A percentile compares a stretch with the other conserved stretches of the same genome.
phyloP scores from a whole-genome alignment of 805 yeast species.

The Yamadazyma nakazawae region DNA sequence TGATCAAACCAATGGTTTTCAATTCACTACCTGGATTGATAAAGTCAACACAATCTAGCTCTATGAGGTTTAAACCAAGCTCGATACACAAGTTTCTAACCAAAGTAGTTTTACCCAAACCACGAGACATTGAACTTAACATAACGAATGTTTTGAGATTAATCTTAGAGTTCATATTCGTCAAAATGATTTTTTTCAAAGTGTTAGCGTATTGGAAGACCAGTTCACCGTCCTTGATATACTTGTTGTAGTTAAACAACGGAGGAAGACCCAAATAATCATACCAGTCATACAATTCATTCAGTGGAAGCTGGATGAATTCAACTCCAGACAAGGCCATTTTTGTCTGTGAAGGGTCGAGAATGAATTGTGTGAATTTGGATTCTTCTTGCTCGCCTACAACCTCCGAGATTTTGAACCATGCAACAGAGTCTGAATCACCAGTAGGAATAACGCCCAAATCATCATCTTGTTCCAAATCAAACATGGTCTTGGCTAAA shows the following conservation, averaged over 20 bases:
- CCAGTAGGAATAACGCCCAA: conserved; percentile 51
- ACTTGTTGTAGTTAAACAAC: conserved; percentile 31
- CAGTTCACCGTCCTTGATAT: conserved; percentile 16
- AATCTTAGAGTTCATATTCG: conserved; percentile 42
- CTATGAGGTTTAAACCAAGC: conserved; percentile 64
- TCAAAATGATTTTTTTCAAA: conserved; percentile 51
- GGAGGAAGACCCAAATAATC: conserved; percentile 45
- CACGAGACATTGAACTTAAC: conserved; percentile 65
- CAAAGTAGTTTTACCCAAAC: conserved; percentile 73
- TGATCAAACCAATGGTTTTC: conserved; percentile 73
- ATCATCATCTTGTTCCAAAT: conserved; percentile 24
- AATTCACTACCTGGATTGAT: conserved; percentile 68
- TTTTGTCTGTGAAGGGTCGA: conserved; percentile 67
- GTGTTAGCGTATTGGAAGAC: conserved; percentile 49
- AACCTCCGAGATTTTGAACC: conserved; percentile 72
- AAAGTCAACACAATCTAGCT: conserved; percentile 66
- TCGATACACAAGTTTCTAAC: conserved; percentile 52
- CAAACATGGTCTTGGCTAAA: conserved; percentile 55
- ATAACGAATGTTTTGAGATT: conserved; percentile 59
- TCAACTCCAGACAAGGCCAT: conserved; percentile 67
- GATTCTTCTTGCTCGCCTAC: conserved; percentile 24
- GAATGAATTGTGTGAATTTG: conserved; percentile 42
- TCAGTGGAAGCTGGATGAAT: conserved; percentile 31
- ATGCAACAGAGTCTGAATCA: conserved; percentile 69
- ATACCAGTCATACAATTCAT: conserved; percentile 41